Conservation (phyloP, 2,329 filamentous ascomycete species). For the Curvularia sp. region DNA sequence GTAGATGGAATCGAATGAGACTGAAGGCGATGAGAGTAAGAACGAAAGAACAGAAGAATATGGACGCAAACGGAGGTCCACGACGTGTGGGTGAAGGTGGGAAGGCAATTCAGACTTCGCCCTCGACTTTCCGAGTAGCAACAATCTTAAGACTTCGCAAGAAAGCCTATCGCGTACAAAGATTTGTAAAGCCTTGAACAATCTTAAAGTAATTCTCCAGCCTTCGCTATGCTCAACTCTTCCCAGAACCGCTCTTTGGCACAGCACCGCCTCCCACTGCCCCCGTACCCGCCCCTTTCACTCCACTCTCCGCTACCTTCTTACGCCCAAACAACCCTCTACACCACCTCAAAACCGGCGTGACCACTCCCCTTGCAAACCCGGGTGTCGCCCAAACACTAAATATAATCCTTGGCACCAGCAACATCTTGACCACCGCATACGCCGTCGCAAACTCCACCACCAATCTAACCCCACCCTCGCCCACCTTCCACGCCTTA, state of each 20-base stretch:
- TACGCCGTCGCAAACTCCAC: conserved; percentile 85
- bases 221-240: conserved; percentile 5
- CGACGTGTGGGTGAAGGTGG: conserved; percentile 6
- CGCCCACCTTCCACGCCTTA: conserved; percentile 49
- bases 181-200: not conserved
- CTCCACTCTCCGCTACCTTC: conserved; percentile 33
- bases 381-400: conserved; percentile 92
- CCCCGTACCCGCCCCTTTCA: conserved; percentile 40
- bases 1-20: not conserved
- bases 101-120: not conserved
- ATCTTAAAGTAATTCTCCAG: not conserved
- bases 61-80: conserved; percentile 7
- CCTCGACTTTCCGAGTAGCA: not conserved
- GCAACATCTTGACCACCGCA: conserved; percentile 82
- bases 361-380: conserved; percentile 68
- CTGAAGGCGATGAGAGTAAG: not conserved
- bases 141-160: too few species aligned
- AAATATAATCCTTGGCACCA: conserved; percentile 76
- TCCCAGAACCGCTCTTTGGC: conserved; percentile 29
- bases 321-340: conserved; percentile 49
- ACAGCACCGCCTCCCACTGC: conserved; percentile 43
- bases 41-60: not conserved
- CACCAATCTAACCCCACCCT: conserved; percentile 61
- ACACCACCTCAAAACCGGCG: conserved; percentile 41
- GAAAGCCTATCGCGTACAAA: not conserved